Conservation (phyloP, 768 basidiomycete species). For the Trametes villosa region DNA sequence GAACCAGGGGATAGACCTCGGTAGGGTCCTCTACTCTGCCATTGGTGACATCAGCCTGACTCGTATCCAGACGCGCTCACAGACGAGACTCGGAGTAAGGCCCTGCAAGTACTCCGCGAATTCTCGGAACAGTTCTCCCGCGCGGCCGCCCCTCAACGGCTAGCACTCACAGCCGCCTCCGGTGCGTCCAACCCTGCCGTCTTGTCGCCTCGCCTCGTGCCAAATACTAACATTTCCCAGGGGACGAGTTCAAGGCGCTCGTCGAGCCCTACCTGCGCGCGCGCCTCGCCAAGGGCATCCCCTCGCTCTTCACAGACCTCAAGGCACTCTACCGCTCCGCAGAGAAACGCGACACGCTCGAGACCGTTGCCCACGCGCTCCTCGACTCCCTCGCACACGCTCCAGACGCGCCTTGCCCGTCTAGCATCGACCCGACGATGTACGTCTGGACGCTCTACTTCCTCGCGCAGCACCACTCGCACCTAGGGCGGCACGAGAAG, state of each 20-base stretch:
- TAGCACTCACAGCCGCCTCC: slow-evolving; percentile 69
- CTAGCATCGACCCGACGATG: slow-evolving; percentile 67
- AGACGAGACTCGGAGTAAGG: slow-evolving; percentile 54
- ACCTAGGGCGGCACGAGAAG: slow-evolving; percentile 49
- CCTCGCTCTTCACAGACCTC: slow-evolving; percentile 91
- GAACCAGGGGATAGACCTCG: slow-evolving; percentile 66
- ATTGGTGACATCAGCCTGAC: background rate
- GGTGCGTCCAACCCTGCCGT: slow-evolving; percentile 36
- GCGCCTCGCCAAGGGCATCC: slow-evolving; percentile 83
- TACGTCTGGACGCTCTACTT: slow-evolving; percentile 97
- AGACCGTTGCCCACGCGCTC: slow-evolving; percentile 65
- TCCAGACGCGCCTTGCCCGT: slow-evolving; percentile 32
- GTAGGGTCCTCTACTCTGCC: slow-evolving; percentile 42
- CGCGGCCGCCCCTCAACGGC: slow-evolving; percentile 71
- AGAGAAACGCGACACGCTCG: slow-evolving; percentile 68
- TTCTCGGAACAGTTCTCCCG: slow-evolving; percentile 67
- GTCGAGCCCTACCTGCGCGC: slow-evolving; percentile 68
- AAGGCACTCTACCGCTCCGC: slow-evolving; percentile 78
- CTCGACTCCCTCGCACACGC: slow-evolving; percentile 42
- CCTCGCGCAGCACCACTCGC: slow-evolving; percentile 87
- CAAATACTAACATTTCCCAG: slow-evolving; percentile 36
- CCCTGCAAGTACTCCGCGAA: slow-evolving; percentile 59
- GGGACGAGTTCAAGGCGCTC: slow-evolving; percentile 68
- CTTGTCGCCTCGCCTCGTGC: no score
- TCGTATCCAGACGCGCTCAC: slow-evolving; percentile 47